Percentiles rank a stretch among this genome's conserved stretches.
phyloP scores from a whole-genome alignment of 352 stramenopile genomes.

The Pythium aphanidermatum region DNA sequence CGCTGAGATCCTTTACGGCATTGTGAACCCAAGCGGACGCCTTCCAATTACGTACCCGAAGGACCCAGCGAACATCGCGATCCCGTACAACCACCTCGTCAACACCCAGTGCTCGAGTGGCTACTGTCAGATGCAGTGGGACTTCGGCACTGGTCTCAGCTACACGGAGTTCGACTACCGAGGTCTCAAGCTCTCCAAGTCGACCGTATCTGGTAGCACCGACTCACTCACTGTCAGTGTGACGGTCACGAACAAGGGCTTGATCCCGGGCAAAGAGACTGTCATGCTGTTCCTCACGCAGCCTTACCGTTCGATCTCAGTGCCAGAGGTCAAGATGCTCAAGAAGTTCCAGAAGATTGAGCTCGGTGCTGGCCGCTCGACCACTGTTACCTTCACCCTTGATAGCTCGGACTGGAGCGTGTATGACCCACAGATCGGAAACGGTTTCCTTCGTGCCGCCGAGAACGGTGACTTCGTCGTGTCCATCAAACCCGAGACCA shows the following conservation, averaged over 20 bases:
- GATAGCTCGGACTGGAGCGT: constrained; percentile 31
- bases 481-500: constrained; percentile 39
- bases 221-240: constrained; percentile 14
- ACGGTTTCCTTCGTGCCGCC: constrained; percentile 27
- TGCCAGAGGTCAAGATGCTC: constrained; percentile 29
- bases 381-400: constrained; percentile 35
- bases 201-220: constrained; percentile 14
- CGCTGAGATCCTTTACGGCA: constrained; percentile 75
- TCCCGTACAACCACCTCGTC: constrained; percentile 76
- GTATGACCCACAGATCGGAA: constrained; percentile 44
- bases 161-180: constrained; percentile 56
- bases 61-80: constrained; percentile 50
- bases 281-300: constrained; percentile 37
- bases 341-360: constrained; percentile 45
- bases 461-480: constrained; percentile 40
- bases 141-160: constrained; percentile 54
- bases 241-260: constrained; percentile 24
- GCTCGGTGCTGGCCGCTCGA: constrained; percentile 23
- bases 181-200: constrained; percentile 24
- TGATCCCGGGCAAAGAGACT: constrained; percentile 31
- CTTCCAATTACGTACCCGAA: constrained; percentile 82
- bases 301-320: constrained; percentile 11
- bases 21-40: constrained; percentile 73
- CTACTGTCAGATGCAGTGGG: constrained; percentile 34
- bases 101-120: constrained; percentile 22